Percentiles rank a stretch among this genome's conserved stretches.
Evolutionary conservation across 2,329 filamentous ascomycete genomes (phyloP).

Genomic region (Fusarium cyanostomum): DNA sequence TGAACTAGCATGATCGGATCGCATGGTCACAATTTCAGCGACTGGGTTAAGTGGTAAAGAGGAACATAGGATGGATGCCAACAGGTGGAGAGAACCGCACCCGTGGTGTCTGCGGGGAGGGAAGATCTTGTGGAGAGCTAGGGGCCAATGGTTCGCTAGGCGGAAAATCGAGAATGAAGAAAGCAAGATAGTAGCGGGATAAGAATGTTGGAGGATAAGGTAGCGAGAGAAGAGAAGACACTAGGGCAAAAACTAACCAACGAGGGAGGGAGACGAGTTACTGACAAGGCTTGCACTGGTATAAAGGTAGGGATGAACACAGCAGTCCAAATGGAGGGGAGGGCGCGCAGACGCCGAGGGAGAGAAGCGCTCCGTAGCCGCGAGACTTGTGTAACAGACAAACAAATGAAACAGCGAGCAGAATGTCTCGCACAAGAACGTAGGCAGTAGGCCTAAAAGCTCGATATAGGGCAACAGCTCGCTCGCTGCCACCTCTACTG

Average conservation of each 20-base stretch:
- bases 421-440: constrained; percentile 11
- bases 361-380: constrained; percentile 19
- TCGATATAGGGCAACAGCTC: not conserved
- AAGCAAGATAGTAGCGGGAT: constrained; percentile 4
- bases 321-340: constrained; percentile 22
- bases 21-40: constrained; percentile 46
- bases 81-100: constrained; percentile 31
- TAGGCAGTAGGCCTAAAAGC: not conserved
- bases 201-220: constrained; percentile 15
- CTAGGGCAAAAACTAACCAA: constrained; percentile 20
- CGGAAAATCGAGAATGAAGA: constrained; percentile 4
- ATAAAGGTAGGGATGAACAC: constrained; percentile 12
- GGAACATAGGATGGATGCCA: constrained; percentile 39
- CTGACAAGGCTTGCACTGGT: constrained; percentile 31
- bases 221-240: constrained; percentile 23
- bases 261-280: constrained; percentile 32
- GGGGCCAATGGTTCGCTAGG: constrained; percentile 13
- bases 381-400: constrained; percentile 10
- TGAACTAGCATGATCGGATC: constrained; percentile 39
- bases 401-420: not conserved
- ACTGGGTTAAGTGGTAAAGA: constrained; percentile 37
- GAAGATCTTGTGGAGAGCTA: constrained; percentile 38
- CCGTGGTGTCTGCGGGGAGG: constrained; percentile 31
- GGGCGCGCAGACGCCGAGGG: constrained; percentile 21
- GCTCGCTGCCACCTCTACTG: not conserved